phyloP scores from a whole-genome alignment of 139 green algal species.

The Coccomyxa sp. region DNA sequence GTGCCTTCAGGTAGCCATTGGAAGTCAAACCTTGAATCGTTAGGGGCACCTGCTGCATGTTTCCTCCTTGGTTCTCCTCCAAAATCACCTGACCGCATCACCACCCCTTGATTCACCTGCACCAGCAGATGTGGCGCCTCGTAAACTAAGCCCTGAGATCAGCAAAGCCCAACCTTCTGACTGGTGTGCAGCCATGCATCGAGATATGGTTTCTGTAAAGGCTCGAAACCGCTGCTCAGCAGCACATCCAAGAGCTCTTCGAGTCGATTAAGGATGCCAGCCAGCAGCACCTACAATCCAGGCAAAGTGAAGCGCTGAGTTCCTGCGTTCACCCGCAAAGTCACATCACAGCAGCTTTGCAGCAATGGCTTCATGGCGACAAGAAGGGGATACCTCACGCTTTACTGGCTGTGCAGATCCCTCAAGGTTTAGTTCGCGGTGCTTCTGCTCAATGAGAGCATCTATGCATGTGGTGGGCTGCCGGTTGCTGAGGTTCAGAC shows the following conservation, averaged over 20 bases:
- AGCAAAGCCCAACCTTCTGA: conserved; percentile 48
- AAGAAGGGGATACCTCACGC: conserved; percentile 14
- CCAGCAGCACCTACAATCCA: conserved; percentile 36
- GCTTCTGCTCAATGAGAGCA: conserved; percentile 44
- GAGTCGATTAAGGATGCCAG: conserved; percentile 40
- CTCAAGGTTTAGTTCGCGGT: not conserved
- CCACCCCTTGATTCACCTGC: not conserved
- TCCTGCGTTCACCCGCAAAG: not conserved
- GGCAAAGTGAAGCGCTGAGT: not conserved
- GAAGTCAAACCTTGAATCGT: conserved; percentile 48
- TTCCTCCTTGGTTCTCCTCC: conserved; percentile 16
- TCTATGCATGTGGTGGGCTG: conserved; percentile 88
- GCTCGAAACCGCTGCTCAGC: conserved; percentile 50
- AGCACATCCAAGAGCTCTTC: conserved; percentile 62
- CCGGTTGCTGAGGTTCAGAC: conserved; percentile 87
- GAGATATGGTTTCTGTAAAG: conserved; percentile 66
- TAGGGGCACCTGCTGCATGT: conserved; percentile 19
- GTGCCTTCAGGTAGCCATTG: conserved; percentile 73
- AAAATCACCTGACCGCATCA: conserved; percentile 28
- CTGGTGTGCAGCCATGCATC: conserved; percentile 73
- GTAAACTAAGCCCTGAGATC: not conserved
- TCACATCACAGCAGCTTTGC: no score
- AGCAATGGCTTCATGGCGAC: no score
- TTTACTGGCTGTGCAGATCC: not conserved
- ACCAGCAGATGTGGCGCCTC: not conserved